These are phyloP conservation scores for Nemania sp. DNA, from an alignment of 2,329 filamentous ascomycete species.

Conservation along the genomic window DNA sequence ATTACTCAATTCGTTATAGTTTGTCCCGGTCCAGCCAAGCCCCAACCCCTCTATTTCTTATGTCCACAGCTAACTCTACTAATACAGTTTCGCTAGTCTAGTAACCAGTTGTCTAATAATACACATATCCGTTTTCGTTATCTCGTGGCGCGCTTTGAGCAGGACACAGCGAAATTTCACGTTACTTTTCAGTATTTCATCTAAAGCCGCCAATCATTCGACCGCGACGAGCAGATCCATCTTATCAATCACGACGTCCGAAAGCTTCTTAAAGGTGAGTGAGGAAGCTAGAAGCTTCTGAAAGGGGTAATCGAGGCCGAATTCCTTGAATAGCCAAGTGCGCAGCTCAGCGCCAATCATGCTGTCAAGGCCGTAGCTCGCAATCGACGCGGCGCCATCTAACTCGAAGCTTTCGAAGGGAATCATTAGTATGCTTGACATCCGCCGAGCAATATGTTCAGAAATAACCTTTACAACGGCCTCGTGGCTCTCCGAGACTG, in stretches of 20 bases:
- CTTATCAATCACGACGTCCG: slow-evolving; percentile 23
- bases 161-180: too few species aligned
- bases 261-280: slow-evolving; percentile 43
- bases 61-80: not conserved
- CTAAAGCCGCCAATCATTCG: slow-evolving; percentile 49
- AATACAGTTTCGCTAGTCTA: not conserved
- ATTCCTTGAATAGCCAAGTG: slow-evolving; percentile 54
- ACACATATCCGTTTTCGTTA: not conserved
- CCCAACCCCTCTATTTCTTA: not conserved
- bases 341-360: slow-evolving; percentile 55
- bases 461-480: slow-evolving; percentile 22
- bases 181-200: not conserved
- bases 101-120: not conserved
- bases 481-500: slow-evolving; percentile 31
- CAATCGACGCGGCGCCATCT: slow-evolving; percentile 44
- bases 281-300: slow-evolving; percentile 53
- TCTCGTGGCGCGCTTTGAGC: not conserved
- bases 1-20: not conserved
- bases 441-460: slow-evolving; percentile 39
- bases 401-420: slow-evolving; percentile 40
- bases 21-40: not conserved
- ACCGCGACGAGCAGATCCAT: slow-evolving; percentile 1
- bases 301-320: slow-evolving; percentile 54
- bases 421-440: slow-evolving; percentile 46
- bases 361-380: slow-evolving; percentile 52